Conservation (phyloP, 345 rosid genomes). For the Jatropha curcas region DNA sequence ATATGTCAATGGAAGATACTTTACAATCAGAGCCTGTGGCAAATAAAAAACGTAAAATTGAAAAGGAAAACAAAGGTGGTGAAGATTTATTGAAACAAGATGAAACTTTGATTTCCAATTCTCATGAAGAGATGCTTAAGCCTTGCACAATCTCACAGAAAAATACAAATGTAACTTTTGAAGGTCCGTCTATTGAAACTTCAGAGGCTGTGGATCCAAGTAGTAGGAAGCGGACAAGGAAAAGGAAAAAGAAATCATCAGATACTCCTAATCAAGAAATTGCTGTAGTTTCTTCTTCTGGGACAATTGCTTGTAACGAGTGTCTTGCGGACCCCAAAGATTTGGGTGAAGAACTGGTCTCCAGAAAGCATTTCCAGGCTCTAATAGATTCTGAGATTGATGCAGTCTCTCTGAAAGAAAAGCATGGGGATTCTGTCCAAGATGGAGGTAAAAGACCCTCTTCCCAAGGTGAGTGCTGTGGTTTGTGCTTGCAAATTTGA, state of each 20-base stretch:
- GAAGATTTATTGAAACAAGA: constrained; percentile 11
- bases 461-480: constrained; percentile 29
- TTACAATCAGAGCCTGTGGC: constrained; percentile 18
- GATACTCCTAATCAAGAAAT: constrained; percentile 23
- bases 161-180: constrained; percentile 14
- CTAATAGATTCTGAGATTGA: constrained; percentile 26
- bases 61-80: constrained; percentile 19
- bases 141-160: constrained; percentile 17
- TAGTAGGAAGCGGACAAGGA: constrained; percentile 32
- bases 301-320: constrained; percentile 20
- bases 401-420: constrained; percentile 27
- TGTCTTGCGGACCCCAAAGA: constrained; percentile 1
- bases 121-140: constrained; percentile 9
- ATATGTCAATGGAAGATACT: constrained; percentile 20
- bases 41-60: constrained; percentile 30
- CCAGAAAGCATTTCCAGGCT: constrained; percentile 12
- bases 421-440: constrained; percentile 19
- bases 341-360: constrained; percentile 23
- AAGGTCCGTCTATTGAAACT: constrained; percentile 18
- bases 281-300: constrained; percentile 18
- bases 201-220: constrained; percentile 11
- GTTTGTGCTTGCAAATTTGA: background rate
- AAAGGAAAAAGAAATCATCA: constrained; percentile 33
- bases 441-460: constrained; percentile 21
- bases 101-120: constrained; percentile 13